These are phyloP conservation scores for Solanum hybrid DNA, from an alignment of 305 asterid species.

Conservation along the genomic window DNA sequence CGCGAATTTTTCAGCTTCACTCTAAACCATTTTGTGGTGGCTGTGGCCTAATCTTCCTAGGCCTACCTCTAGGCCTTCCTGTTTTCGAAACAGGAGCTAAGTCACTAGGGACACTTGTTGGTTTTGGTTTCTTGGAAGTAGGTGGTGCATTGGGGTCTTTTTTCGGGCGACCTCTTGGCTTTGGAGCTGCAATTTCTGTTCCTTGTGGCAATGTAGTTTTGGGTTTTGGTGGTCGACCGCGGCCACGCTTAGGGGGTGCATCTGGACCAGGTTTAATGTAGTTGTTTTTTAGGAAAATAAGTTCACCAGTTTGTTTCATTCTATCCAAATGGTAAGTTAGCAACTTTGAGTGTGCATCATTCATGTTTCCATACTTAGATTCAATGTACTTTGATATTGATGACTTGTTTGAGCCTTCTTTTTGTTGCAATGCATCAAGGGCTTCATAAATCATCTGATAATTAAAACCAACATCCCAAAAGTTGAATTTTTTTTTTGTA, in stretches of 20 bases:
- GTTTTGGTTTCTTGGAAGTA: conserved; percentile 53
- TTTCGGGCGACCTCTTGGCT: conserved; percentile 65
- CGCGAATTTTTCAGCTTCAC: conserved; percentile 14
- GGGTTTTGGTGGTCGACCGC: conserved; percentile 75
- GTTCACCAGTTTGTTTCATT: conserved; percentile 62
- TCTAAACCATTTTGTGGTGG: conserved; percentile 42
- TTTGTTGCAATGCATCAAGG: conserved; percentile 43
- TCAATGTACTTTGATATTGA: conserved; percentile 56
- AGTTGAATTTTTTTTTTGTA: background rate
- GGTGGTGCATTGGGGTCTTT: conserved; percentile 67
- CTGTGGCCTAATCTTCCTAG: conserved; percentile 53
- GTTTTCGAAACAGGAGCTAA: conserved; percentile 17
- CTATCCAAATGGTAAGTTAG: conserved; percentile 34
- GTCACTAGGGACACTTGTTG: conserved; percentile 21
- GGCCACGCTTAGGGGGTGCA: conserved; percentile 56
- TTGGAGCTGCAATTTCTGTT: conserved; percentile 18
- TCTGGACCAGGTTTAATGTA: conserved; percentile 48
- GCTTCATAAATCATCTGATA: conserved; percentile 72
- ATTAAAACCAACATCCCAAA: background rate
- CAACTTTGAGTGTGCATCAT: conserved; percentile 47
- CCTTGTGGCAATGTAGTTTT: conserved; percentile 36
- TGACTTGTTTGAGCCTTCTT: conserved; percentile 59
- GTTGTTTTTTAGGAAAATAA: conserved; percentile 48
- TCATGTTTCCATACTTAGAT: conserved; percentile 56
- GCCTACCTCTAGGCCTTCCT: conserved; percentile 77